Conservation (phyloP, 345 rosid species). For the Euphorbia peplus region DNA sequence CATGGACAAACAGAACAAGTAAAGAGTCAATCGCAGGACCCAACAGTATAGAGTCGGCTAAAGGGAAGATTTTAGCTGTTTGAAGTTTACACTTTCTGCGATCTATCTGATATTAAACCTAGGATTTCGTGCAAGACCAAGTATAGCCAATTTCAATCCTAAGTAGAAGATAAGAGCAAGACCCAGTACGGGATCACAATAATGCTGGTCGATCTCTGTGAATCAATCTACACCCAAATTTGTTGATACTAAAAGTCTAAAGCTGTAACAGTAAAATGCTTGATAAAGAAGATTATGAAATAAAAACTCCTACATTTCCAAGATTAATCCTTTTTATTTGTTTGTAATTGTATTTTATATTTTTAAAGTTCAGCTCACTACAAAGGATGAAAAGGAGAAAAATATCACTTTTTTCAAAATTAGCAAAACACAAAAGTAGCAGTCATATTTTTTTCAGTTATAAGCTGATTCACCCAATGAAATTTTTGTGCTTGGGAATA, state of each 20-base stretch:
- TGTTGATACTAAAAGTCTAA: neutral
- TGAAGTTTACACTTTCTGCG: neutral
- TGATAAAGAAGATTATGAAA: neutral
- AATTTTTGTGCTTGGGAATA: neutral
- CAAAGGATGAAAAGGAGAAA: neutral
- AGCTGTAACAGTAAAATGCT: neutral
- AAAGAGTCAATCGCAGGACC: neutral
- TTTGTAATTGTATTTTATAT: neutral
- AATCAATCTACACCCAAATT: neutral
- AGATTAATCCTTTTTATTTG: neutral
- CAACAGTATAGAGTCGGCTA: neutral
- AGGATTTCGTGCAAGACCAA: neutral
- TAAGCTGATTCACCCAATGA: neutral
- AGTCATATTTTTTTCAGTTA: neutral
- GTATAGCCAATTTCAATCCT: neutral
- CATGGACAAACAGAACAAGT: neutral
- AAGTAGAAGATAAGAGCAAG: neutral
- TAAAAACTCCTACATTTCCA: neutral
- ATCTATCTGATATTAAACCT: neutral
- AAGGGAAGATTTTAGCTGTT: neutral
- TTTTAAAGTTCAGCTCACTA: neutral
- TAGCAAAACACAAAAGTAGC: neutral
- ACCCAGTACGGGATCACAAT: neutral
- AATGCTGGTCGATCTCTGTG: neutral
- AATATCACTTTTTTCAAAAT: neutral